These are phyloP conservation scores for Gossypium gossypioides DNA, from an alignment of 441 rosid genomes.

Conservation along the genomic window DNA sequence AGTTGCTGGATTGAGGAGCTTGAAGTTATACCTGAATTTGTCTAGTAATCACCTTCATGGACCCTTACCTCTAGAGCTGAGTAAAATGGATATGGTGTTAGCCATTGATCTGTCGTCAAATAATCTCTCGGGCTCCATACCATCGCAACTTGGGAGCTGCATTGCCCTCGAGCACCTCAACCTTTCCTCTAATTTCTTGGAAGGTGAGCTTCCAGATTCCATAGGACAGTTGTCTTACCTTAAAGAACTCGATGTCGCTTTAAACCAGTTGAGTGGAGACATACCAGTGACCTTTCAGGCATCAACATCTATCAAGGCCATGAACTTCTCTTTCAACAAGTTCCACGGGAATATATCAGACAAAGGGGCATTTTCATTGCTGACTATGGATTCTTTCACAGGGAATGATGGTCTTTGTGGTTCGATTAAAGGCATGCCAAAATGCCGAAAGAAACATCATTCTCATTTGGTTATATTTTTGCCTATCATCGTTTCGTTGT, in stretches of 20 bases:
- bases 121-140: slow-evolving; percentile 42
- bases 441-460: slow-evolving; percentile 32
- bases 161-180: slow-evolving; percentile 54
- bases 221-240: slow-evolving; percentile 53
- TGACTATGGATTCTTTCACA: slow-evolving; percentile 37
- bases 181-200: slow-evolving; percentile 38
- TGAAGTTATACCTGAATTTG: slow-evolving; percentile 52
- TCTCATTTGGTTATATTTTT: slow-evolving; percentile 26
- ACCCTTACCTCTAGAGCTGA: slow-evolving; percentile 41
- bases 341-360: slow-evolving; percentile 38
- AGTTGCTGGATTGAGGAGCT: slow-evolving; percentile 43
- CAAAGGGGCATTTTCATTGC: slow-evolving; percentile 36
- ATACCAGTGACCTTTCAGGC: slow-evolving; percentile 39
- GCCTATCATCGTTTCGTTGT: slow-evolving; percentile 39
- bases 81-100: slow-evolving; percentile 68
- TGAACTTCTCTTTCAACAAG: slow-evolving; percentile 49
- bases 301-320: slow-evolving; percentile 37
- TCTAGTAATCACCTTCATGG: slow-evolving; percentile 47
- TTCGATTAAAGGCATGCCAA: slow-evolving; percentile 41
- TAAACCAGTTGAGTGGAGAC: slow-evolving; percentile 37
- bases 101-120: slow-evolving; percentile 50
- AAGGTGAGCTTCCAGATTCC: slow-evolving; percentile 39
- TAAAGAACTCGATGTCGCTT: slow-evolving; percentile 35
- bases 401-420: slow-evolving; percentile 48
- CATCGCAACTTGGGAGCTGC: slow-evolving; percentile 49